Conservation (phyloP, 1,284 basidiomycete genomes). For the Tilletia horrida region DNA sequence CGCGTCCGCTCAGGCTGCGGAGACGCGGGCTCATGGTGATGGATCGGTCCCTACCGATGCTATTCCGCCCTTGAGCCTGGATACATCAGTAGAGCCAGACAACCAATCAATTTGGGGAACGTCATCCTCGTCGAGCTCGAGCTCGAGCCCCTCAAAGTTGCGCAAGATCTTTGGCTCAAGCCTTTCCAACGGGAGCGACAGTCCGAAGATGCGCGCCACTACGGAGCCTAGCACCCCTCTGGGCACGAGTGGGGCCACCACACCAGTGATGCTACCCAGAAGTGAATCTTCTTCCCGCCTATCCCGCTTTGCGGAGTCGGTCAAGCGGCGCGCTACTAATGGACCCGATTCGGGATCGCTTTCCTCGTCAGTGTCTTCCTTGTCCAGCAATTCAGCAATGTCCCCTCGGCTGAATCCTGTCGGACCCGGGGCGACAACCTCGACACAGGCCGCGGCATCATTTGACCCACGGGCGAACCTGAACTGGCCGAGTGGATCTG, state of each 20-base stretch:
- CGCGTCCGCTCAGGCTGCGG: background rate
- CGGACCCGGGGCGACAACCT: too few relatives aligned
- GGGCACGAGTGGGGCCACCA: background rate
- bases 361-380: slow-evolving; percentile 4
- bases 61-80: slow-evolving; percentile 3
- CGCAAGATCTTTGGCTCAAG: slow-evolving; percentile 6
- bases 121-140: background rate
- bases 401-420: background rate
- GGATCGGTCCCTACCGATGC: background rate
- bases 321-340: background rate
- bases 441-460: background rate
- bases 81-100: background rate
- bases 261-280: background rate
- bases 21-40: background rate
- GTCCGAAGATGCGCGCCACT: slow-evolving; percentile 2
- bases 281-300: slow-evolving; percentile 12
- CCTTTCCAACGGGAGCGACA: background rate
- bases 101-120: background rate
- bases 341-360: background rate
- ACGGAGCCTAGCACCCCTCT: background rate
- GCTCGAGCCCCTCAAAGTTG: slow-evolving; percentile 6
- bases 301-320: slow-evolving; percentile 9
- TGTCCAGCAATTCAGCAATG: background rate
- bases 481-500: slow-evolving; percentile 25
- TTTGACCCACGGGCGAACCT: background rate